Evolutionary conservation across 2,329 filamentous ascomycete species (phyloP).

Genomic region (Aspergillus sojae): DNA sequence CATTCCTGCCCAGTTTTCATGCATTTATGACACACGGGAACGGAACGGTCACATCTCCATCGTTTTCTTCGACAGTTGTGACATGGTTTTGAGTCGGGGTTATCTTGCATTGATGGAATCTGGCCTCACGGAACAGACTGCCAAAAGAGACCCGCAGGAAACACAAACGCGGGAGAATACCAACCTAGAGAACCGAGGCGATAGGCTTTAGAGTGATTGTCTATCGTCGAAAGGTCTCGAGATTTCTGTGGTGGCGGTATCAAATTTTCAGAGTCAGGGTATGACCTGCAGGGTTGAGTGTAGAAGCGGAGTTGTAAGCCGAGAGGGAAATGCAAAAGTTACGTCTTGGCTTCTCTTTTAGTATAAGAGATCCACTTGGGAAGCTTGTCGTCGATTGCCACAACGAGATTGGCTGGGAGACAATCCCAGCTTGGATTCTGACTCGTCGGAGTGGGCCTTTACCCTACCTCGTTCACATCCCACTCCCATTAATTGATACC

Average conservation of each 20-base stretch:
- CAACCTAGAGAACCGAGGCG: too few relatives aligned
- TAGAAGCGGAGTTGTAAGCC: neutral
- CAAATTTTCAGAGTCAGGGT: neutral
- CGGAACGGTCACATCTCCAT: slow-evolving; percentile 10
- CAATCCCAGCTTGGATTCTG: neutral
- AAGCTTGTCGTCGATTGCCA: neutral
- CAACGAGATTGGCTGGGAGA: neutral
- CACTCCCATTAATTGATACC: neutral
- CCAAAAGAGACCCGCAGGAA: neutral
- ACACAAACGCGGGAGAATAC: neutral
- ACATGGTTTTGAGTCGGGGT: slow-evolving; percentile 5
- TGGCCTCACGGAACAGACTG: neutral
- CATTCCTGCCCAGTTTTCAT: slow-evolving; percentile 8
- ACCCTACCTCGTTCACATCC: neutral
- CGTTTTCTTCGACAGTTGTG: slow-evolving; percentile 17
- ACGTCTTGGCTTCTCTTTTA: neutral
- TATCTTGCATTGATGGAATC: neutral
- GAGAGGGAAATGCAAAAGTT: neutral
- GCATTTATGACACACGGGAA: slow-evolving; percentile 10
- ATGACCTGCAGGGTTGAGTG: neutral
- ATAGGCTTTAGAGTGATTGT: rapidly evolving
- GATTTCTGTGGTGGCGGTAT: neutral
- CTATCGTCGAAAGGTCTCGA: neutral
- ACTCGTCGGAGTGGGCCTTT: neutral
- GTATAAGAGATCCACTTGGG: neutral